Evolutionary conservation across 805 yeast species (phyloP).

Genomic region (Trichomonascus vanleenenianus): DNA sequence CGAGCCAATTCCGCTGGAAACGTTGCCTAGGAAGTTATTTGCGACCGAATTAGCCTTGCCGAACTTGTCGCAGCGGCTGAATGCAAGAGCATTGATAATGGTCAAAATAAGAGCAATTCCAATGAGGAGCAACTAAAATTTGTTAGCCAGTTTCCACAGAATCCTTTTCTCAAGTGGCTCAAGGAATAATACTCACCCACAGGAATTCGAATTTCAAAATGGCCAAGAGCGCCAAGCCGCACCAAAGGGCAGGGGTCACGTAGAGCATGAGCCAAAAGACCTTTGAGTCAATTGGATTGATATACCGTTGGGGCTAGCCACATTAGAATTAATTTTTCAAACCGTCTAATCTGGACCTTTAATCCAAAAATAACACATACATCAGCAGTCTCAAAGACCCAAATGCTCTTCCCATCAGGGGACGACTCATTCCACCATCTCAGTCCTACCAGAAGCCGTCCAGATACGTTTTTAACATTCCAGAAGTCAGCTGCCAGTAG

Average conservation of each 20-base stretch:
- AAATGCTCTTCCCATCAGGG: slow-evolving; percentile 54
- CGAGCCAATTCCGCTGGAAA: slow-evolving; percentile 4
- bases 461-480: slow-evolving; percentile 87
- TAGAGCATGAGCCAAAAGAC: slow-evolving; percentile 81
- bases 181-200: slow-evolving; percentile 34
- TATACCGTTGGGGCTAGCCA: slow-evolving; percentile 37
- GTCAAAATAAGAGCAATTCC: slow-evolving; percentile 63
- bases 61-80: slow-evolving; percentile 86
- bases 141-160: no score
- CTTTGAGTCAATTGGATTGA: slow-evolving; percentile 88
- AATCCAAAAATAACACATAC: slow-evolving; percentile 17
- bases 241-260: slow-evolving; percentile 70
- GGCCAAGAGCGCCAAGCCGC: slow-evolving; percentile 65
- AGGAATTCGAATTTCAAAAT: slow-evolving; percentile 69
- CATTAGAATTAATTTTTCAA: no score
- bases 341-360: neutral
- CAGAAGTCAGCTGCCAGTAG: slow-evolving; percentile 86
- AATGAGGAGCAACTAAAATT: slow-evolving; percentile 30
- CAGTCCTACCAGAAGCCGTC: slow-evolving; percentile 81
- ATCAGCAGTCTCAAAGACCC: slow-evolving; percentile 87
- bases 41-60: slow-evolving; percentile 73
- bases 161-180: no score
- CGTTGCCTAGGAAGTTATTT: slow-evolving; percentile 22
- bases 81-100: slow-evolving; percentile 79
- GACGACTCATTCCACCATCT: slow-evolving; percentile 92